These are phyloP conservation scores for Ogataea pilisensis DNA, from an alignment of 805 yeast genomes.

Conservation along the genomic window DNA sequence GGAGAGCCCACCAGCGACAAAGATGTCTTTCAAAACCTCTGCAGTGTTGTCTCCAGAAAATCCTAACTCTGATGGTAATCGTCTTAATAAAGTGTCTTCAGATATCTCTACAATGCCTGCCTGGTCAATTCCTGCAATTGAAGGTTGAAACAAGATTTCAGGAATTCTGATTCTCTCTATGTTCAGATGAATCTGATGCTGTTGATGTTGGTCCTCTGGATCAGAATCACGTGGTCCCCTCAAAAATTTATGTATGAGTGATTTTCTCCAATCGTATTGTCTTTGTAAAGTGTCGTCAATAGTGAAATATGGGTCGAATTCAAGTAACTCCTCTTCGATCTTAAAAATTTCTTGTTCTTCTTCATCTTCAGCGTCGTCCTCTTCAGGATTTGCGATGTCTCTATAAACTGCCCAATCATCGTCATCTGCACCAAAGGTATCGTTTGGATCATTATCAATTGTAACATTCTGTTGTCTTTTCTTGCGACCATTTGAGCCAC, in stretches of 20 bases:
- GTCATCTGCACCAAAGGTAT: slow-evolving; percentile 91
- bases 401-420: slow-evolving; percentile 93
- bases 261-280: slow-evolving; percentile 80
- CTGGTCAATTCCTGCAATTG: slow-evolving; percentile 92
- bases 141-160: slow-evolving; percentile 88
- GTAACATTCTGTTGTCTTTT: slow-evolving; percentile 56
- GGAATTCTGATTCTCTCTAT: slow-evolving; percentile 90
- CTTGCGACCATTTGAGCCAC: slow-evolving; percentile 26
- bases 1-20: slow-evolving; percentile 85
- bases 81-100: slow-evolving; percentile 57
- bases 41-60: slow-evolving; percentile 48
- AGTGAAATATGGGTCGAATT: slow-evolving; percentile 80
- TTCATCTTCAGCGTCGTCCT: slow-evolving; percentile 77
- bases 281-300: slow-evolving; percentile 81
- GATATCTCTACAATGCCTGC: slow-evolving; percentile 85
- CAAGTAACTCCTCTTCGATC: slow-evolving; percentile 72
- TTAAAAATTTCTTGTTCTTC: slow-evolving; percentile 56
- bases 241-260: slow-evolving; percentile 73
- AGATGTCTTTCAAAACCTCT: slow-evolving; percentile 57
- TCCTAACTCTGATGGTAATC: slow-evolving; percentile 51
- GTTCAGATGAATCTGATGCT: slow-evolving; percentile 86
- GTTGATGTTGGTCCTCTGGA: slow-evolving; percentile 76
- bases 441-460: slow-evolving; percentile 87
- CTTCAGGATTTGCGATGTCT: slow-evolving; percentile 70
- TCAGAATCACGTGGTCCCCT: slow-evolving; percentile 89